Conservation (phyloP, 1,284 basidiomycete genomes). For the Melampsora larici-populina region DNA sequence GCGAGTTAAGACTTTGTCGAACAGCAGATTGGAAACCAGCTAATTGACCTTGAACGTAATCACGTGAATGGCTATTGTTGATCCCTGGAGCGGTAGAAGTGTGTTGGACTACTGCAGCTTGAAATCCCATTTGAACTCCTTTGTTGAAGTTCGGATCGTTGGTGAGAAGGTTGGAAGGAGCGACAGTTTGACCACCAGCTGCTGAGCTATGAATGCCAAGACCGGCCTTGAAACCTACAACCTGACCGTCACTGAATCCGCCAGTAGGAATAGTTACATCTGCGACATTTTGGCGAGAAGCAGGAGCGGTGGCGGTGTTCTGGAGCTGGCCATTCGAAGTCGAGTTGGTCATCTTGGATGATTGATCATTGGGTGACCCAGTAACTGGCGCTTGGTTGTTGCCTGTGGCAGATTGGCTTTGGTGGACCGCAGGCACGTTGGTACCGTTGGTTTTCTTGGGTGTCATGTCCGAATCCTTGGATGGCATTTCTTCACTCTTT, state of each 20-base stretch:
- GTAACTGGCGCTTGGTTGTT: too few species aligned
- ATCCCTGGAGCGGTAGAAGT: neutral
- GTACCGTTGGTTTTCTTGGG: too few species aligned
- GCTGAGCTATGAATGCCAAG: neutral
- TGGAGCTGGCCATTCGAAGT: neutral
- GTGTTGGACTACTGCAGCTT: neutral
- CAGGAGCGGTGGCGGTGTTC: neutral
- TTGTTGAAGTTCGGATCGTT: neutral
- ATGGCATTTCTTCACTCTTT: too few species aligned
- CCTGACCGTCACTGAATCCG: neutral
- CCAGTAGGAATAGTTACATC: neutral
- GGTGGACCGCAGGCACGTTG: too few species aligned
- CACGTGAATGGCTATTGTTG: neutral
- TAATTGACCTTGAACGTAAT: neutral
- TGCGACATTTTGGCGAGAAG: neutral
- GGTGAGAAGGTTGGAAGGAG: neutral
- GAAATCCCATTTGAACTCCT: neutral
- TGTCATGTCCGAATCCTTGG: too few species aligned
- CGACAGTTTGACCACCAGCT: neutral
- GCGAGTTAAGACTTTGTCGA: neutral
- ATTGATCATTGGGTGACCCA: neutral
- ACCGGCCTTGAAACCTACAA: neutral
- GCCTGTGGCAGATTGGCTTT: too few species aligned
- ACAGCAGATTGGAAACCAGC: neutral
- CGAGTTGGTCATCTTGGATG: neutral